These are phyloP conservation scores for Chalaropsis thielavioides DNA, from an alignment of 2,329 filamentous ascomycete genomes.

Conservation along the genomic window DNA sequence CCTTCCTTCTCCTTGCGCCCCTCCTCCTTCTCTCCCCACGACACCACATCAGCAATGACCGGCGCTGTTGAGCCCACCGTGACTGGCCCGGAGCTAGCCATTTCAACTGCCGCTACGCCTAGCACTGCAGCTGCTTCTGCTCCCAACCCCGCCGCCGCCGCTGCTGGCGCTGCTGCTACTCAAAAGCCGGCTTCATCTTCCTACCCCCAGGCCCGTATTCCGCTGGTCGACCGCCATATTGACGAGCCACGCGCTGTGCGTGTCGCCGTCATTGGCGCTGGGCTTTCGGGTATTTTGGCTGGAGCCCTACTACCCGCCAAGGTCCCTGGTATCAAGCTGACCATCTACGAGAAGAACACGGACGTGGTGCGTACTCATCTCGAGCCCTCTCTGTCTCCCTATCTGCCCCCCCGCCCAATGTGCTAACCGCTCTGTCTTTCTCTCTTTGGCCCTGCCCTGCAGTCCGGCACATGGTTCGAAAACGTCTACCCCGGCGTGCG, in stretches of 20 bases:
- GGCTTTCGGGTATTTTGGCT: slow-evolving; percentile 32
- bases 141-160: background rate
- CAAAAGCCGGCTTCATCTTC: background rate
- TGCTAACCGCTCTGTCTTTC: background rate
- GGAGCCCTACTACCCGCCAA: slow-evolving; percentile 54
- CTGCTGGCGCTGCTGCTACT: background rate
- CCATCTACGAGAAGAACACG: slow-evolving; percentile 52
- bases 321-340: slow-evolving; percentile 50
- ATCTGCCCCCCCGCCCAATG: background rate
- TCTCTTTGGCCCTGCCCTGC: background rate
- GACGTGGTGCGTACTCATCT: slow-evolving; percentile 42
- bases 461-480: slow-evolving; percentile 36
- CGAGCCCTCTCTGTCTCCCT: background rate
- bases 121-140: background rate
- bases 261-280: slow-evolving; percentile 28
- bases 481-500: slow-evolving; percentile 49
- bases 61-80: background rate
- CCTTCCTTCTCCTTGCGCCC: background rate
- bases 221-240: slow-evolving; percentile 24
- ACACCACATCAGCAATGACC: background rate
- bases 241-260: slow-evolving; percentile 26
- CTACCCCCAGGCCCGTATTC: slow-evolving; percentile 14
- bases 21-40: background rate
- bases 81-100: background rate
- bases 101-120: background rate